Percentiles rank a stretch among this genome's conserved stretches.
Conservation (phyloP, 441 rosid genomes). For the Gossypium trilobum region DNA sequence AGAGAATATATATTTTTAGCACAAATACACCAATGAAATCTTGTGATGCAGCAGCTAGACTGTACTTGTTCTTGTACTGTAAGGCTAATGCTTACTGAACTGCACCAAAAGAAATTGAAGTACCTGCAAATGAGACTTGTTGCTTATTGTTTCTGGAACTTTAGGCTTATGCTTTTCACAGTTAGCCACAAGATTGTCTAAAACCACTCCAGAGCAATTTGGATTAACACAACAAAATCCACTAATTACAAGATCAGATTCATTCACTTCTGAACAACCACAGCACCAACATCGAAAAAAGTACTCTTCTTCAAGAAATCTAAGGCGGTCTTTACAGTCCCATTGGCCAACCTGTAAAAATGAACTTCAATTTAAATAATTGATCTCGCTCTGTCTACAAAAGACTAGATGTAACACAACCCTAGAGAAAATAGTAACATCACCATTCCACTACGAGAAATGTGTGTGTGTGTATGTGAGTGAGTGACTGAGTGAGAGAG, state of each 20-base stretch:
- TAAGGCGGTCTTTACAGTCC: conserved; percentile 59
- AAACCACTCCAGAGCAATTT: conserved; percentile 58
- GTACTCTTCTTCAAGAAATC: conserved; percentile 63
- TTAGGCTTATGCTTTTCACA: conserved; percentile 35
- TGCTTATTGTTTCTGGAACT: conserved; percentile 19
- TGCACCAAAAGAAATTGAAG: conserved; percentile 10
- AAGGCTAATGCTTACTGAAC: neutral
- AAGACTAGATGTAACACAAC: neutral
- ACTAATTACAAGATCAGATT: conserved; percentile 60
- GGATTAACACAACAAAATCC: conserved; percentile 50
- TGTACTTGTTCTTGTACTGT: neutral
- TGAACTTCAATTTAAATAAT: conserved; percentile 6
- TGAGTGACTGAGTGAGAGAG: neutral
- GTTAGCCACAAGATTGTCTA: conserved; percentile 30
- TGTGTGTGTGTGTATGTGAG: neutral
- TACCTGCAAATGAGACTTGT: conserved; percentile 44
- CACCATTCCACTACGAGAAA: neutral
- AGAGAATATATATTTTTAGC: neutral
- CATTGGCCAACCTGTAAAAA: conserved; percentile 64
- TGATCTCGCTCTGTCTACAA: neutral
- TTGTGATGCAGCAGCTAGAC: neutral
- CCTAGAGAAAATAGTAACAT: conserved; percentile 1
- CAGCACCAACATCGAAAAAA: conserved; percentile 58
- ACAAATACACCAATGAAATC: neutral
- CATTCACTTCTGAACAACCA: conserved; percentile 57